A percentile compares a stretch with the other conserved stretches of the same genome.
Evolutionary conservation across 345 rosid species (phyloP).

Genomic region (Populus alba): DNA sequence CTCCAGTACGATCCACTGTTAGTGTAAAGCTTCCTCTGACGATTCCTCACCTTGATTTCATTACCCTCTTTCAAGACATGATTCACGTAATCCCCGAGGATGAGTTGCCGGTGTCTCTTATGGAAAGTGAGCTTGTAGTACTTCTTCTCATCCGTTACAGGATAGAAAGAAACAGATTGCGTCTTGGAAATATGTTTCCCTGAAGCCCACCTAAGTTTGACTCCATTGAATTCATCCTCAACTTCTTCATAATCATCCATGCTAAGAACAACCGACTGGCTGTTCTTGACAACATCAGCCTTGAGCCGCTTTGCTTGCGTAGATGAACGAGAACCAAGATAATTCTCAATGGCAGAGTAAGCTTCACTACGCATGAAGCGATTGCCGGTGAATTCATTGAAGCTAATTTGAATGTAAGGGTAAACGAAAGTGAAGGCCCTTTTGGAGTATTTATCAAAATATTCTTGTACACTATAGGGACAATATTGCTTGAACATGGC

Average conservation of each 20-base stretch:
- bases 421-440: not conserved
- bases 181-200: no score
- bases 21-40: slow-evolving; percentile 5
- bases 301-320: slow-evolving; percentile 2
- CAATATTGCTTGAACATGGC: slow-evolving; percentile 1
- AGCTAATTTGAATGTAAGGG: slow-evolving; percentile 2
- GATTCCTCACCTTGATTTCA: no score
- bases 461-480: not conserved
- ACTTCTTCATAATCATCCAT: slow-evolving; percentile 8
- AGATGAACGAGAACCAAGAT: not conserved
- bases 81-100: not conserved
- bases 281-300: slow-evolving; percentile 2
- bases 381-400: slow-evolving; percentile 1
- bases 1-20: slow-evolving; percentile 5
- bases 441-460: not conserved
- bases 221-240: not conserved
- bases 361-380: slow-evolving; percentile 6
- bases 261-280: slow-evolving; percentile 2
- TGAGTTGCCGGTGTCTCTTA: no score
- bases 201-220: slow-evolving; percentile 6
- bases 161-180: no score
- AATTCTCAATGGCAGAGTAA: not conserved
- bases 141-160: no score
- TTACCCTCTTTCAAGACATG: no score
- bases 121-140: no score